Evolutionary conservation across 208 protist species (phyloP).

Genomic region (Leishmania amazonensis): DNA sequence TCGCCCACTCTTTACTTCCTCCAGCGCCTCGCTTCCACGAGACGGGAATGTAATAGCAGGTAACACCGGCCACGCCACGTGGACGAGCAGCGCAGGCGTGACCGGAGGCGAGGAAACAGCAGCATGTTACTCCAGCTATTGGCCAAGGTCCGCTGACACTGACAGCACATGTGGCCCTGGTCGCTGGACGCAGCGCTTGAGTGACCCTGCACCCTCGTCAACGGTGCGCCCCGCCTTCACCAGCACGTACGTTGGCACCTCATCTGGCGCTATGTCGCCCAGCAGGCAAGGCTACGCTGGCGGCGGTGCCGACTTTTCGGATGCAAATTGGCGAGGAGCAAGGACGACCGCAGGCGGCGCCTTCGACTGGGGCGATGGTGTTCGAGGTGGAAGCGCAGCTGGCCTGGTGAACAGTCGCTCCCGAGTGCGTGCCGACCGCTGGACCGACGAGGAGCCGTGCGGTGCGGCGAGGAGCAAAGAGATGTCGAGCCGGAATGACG

Average conservation of each 20-base stretch:
- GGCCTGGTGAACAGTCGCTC: constrained; percentile 32
- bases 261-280: background rate
- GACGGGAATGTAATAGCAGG: constrained; percentile 19
- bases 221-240: constrained; percentile 11
- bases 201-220: background rate
- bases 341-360: background rate
- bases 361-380: background rate
- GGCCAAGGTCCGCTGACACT: background rate
- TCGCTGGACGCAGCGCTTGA: background rate
- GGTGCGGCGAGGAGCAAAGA: background rate
- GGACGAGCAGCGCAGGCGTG: constrained; percentile 2
- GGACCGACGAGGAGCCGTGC: constrained; percentile 22
- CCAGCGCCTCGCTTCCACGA: constrained; percentile 16
- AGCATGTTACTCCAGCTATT: background rate
- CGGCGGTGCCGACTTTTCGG: constrained; percentile 3
- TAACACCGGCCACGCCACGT: constrained; percentile 12
- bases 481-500: background rate
- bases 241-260: constrained; percentile 17
- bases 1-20: constrained; percentile 27
- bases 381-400: background rate
- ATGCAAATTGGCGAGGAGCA: constrained; percentile 15
- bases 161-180: background rate
- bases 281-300: background rate
- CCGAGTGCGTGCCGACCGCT: constrained; percentile 23
- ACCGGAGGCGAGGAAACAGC: background rate